phyloP scores from a whole-genome alignment of 176 grass and related monocot species.

The Otatea glauca region DNA sequence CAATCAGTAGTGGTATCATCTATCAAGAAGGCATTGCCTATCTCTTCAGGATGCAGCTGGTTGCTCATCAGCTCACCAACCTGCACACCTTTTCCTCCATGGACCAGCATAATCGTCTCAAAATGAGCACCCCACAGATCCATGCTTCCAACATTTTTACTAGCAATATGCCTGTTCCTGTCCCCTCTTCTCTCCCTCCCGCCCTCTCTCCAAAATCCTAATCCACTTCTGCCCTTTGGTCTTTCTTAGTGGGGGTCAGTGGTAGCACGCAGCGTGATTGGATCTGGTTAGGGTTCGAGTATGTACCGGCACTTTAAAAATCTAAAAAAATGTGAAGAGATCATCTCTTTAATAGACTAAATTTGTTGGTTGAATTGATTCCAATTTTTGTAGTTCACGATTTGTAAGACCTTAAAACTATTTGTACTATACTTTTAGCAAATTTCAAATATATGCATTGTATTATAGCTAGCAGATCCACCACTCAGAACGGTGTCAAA shows the following conservation, averaged over 20 bases:
- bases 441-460: too few species aligned
- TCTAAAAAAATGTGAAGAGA: too few species aligned
- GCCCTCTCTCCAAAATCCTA: not conserved
- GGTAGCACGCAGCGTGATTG: slow-evolving; percentile 18
- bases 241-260: slow-evolving; percentile 36
- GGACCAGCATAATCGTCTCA: slow-evolving; percentile 48
- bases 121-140: slow-evolving; percentile 42
- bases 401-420: too few species aligned
- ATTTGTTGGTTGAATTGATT: too few species aligned
- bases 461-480: too few species aligned
- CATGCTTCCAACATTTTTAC: slow-evolving; percentile 44
- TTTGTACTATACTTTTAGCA: too few species aligned
- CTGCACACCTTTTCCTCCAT: not conserved
- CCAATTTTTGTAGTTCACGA: too few species aligned
- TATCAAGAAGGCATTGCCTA: not conserved
- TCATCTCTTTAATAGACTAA: too few species aligned
- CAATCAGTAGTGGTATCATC: not conserved
- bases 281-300: too few species aligned
- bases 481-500: too few species aligned
- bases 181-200: not conserved
- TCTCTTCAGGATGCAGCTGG: not conserved
- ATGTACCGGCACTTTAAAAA: too few species aligned
- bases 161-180: slow-evolving; percentile 7
- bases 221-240: slow-evolving; percentile 19
- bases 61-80: slow-evolving; percentile 23